Base-by-base conservation (phyloP, 495 filamentous ascomycete species). In the Penicillium manginii region DNA sequence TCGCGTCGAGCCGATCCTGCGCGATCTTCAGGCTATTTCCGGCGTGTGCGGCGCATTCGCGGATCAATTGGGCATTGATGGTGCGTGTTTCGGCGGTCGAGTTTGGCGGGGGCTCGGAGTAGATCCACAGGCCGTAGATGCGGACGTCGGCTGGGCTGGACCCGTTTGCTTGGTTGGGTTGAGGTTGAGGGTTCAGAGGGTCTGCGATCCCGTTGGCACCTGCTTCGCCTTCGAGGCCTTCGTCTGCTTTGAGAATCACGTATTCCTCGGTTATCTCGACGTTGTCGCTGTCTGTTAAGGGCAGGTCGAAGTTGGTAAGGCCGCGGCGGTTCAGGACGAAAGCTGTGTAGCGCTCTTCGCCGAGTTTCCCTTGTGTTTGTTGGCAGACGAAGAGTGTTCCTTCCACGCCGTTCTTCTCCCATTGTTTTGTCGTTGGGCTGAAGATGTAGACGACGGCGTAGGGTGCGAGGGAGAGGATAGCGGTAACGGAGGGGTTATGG, bases 311-410 rank as follows among this genome's bases (percentile, higher is more conserved):
- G 62, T 87, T 88, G 35, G 83, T 78, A 18, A 88, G 65, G 0
- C 85, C 82, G 12, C 83, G 78, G 4, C 86, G 75, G 55, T 88
- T 88, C 19, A 89, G 71, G 8, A 88, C 79, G 31, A 87, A 77
- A n/a, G 82, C 83, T 31, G 69, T 73, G 67, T 85, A 88, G 49
- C 84, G 74, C 22, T 84, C 81, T 39, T 77, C 75, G 40, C 78
- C 80, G 10, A 74, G 57, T 3, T 59, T 50, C 3, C 73, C 72
- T 14, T 74, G 69, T 4, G 78, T 68, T 53, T 86, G 83, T 53
- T 86, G 78, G 77, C 87, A 92, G 37, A 96, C 81, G 74, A 96
- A 97, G 43, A 96, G 77, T 3, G 88, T 88, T 46, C 92, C 92
- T 71, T 96, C 91, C 15, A 90, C 77, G 37, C 83, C 86, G 42